A percentile compares a stretch with the other conserved stretches of the same genome.
phyloP scores from a whole-genome alignment of 2,329 filamentous ascomycete genomes.

The Cordyceps militaris region DNA sequence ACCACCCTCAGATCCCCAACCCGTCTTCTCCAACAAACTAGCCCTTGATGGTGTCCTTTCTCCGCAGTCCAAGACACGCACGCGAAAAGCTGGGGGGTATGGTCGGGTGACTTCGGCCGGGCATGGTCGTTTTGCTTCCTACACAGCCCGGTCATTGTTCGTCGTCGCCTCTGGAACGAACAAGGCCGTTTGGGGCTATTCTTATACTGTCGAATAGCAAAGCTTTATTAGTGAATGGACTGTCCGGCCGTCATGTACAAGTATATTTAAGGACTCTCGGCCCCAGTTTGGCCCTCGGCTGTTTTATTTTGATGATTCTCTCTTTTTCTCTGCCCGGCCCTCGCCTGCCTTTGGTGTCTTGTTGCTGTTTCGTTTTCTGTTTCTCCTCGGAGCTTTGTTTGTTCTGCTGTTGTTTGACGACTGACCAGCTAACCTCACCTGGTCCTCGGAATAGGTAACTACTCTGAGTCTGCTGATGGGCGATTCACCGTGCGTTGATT shows the following conservation, averaged over 20 bases:
- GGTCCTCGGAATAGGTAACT: too few relatives aligned
- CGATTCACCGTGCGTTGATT: slow-evolving; percentile 3
- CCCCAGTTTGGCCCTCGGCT: background rate
- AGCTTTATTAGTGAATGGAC: background rate
- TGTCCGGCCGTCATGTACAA: background rate
- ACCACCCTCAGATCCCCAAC: background rate
- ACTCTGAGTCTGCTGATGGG: background rate
- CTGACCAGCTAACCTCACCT: background rate
- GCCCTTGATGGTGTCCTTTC: slow-evolving; percentile 6
- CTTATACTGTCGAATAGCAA: background rate
- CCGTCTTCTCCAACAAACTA: slow-evolving; percentile 6
- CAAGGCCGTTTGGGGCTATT: background rate
- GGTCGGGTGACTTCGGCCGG: slow-evolving; percentile 12
- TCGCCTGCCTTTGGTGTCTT: background rate
- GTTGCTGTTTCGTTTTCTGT: background rate
- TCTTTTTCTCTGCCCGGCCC: background rate
- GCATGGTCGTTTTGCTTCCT: background rate
- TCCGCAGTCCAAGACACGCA: slow-evolving; percentile 3
- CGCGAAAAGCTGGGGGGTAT: slow-evolving; percentile 1
- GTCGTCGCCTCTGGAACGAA: background rate
- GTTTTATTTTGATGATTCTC: background rate
- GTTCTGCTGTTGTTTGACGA: background rate
- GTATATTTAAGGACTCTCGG: slow-evolving; percentile 2
- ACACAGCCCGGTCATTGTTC: slow-evolving; percentile 6
- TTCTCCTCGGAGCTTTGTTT: background rate